Evolutionary conservation across 2,329 filamentous ascomycete genomes (phyloP), one percentile per base, ranked within the genome.

Genomic region (Emergomyces africanus): DNA sequence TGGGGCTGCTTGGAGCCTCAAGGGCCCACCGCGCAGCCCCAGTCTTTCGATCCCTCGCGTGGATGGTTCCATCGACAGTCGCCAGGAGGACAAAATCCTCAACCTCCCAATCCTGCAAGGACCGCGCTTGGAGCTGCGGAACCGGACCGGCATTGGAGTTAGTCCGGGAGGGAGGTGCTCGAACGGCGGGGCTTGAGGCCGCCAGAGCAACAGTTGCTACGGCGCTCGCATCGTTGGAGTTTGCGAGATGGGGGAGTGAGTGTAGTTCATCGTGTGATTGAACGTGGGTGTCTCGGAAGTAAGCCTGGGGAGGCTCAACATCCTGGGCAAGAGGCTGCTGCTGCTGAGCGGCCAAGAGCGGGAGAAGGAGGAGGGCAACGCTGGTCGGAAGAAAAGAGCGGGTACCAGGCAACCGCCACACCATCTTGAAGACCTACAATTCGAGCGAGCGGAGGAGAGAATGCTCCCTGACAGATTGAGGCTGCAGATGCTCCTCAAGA

Each of bases 1-100:
- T 91, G 66, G 92, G 89, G 67, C 87, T 84, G 66, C 90, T 88
- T 49, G 75, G 74, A 62, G 88, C 84, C 73, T 90, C 84, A 62
- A 96, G 81, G 69, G 88, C 86, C 94, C 94, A 97, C 71, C 86
- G 87, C 66, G 87, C 81, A 63, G 86, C 81, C 67, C 94, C 94
- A 57, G 88, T 94, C 71, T 86, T 88, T 69, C 94, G 84, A 78
- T 96, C 90, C 74, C 85, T 85, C 72, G 92, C 91, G 78, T 96
- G 89, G 69, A 97, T 84, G 73, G 90, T 89, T 81, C 94, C 94
- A 81, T 97, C 91, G 84, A 97, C 89, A 83, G 94, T 97, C 89
- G 94, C 92, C 88, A 99, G 81, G 81, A 99, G 89, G 79, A 97
- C 89, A 83, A 96, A 95, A 81, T 97, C 91, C 89, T 97, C 92